phyloP scores from a whole-genome alignment of 2,329 filamentous ascomycete genomes.

The Beauveria sp. region DNA sequence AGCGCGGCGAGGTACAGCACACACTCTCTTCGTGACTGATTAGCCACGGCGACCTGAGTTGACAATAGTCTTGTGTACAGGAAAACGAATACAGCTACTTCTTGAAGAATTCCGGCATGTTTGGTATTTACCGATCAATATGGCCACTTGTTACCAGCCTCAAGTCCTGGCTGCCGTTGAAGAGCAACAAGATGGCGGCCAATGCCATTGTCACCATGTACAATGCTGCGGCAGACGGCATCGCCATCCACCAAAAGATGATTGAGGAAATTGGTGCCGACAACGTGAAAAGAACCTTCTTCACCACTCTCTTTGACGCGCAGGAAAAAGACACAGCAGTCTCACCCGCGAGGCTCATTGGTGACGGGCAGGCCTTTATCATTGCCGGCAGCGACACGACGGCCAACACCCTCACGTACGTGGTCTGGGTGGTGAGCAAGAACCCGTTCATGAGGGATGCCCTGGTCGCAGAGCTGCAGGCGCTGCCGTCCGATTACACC shows the following conservation, averaged over 20 bases:
- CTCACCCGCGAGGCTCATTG: slow-evolving; percentile 24
- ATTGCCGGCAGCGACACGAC: slow-evolving; percentile 46
- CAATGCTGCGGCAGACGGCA: not conserved
- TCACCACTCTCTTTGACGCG: slow-evolving; percentile 29
- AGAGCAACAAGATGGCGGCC: not conserved
- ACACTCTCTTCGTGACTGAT: not conserved
- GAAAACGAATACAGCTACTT: slow-evolving; percentile 7
- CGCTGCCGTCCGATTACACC: slow-evolving; percentile 21
- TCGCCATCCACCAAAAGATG: slow-evolving; percentile 3
- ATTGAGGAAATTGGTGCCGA: not conserved
- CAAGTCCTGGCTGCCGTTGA: not conserved
- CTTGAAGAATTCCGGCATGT: not conserved
- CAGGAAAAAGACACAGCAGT: slow-evolving; percentile 20
- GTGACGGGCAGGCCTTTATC: slow-evolving; percentile 37
- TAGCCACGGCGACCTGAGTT: not conserved
- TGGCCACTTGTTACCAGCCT: not conserved
- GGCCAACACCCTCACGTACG: slow-evolving; percentile 40
- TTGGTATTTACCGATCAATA: slow-evolving; percentile 1
- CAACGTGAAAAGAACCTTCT: slow-evolving; percentile 22
- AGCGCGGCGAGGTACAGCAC: not conserved
- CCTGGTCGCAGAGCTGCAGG: slow-evolving; percentile 28
- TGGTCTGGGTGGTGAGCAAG: slow-evolving; percentile 32
- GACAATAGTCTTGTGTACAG: not conserved
- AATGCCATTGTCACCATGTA: not conserved
- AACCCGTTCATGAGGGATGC: slow-evolving; percentile 21